phyloP scores from a whole-genome alignment of 352 stramenopile genomes.

The Plasmopara muralis region DNA sequence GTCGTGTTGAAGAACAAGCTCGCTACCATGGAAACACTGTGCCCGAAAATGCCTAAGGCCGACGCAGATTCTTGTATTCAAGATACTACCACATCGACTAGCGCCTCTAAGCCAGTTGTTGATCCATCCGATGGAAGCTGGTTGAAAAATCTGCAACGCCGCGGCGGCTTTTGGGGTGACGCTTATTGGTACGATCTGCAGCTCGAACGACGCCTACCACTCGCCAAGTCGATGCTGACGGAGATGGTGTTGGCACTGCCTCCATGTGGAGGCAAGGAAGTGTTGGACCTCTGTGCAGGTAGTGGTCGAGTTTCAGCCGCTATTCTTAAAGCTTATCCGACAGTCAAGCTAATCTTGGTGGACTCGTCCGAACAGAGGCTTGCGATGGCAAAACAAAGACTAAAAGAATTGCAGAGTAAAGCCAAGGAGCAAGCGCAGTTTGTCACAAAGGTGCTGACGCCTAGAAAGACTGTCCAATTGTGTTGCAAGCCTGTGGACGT shows the following conservation, averaged over 20 bases:
- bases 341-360: slow-evolving; percentile 42
- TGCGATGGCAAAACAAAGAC: slow-evolving; percentile 37
- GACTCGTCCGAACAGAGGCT: slow-evolving; percentile 53
- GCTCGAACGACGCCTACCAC: slow-evolving; percentile 45
- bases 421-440: slow-evolving; percentile 13
- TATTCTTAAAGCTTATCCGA: slow-evolving; percentile 57
- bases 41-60: slow-evolving; percentile 8
- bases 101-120: background rate
- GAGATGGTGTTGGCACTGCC: slow-evolving; percentile 58
- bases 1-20: too few relatives aligned
- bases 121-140: slow-evolving; percentile 25
- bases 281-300: slow-evolving; percentile 64
- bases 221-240: slow-evolving; percentile 51
- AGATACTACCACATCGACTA: background rate
- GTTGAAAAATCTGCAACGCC: slow-evolving; percentile 51
- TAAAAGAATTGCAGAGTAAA: slow-evolving; percentile 16
- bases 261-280: slow-evolving; percentile 44
- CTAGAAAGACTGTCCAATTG: slow-evolving; percentile 17
- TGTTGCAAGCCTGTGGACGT: slow-evolving; percentile 36
- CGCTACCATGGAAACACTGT: background rate
- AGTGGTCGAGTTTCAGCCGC: slow-evolving; percentile 50
- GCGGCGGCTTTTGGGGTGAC: slow-evolving; percentile 68
- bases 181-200: slow-evolving; percentile 77
- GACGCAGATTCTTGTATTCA: background rate
- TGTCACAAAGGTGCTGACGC: slow-evolving; percentile 12